Conservation (phyloP, 2,329 filamentous ascomycete species). For the Epichloe hybrida region DNA sequence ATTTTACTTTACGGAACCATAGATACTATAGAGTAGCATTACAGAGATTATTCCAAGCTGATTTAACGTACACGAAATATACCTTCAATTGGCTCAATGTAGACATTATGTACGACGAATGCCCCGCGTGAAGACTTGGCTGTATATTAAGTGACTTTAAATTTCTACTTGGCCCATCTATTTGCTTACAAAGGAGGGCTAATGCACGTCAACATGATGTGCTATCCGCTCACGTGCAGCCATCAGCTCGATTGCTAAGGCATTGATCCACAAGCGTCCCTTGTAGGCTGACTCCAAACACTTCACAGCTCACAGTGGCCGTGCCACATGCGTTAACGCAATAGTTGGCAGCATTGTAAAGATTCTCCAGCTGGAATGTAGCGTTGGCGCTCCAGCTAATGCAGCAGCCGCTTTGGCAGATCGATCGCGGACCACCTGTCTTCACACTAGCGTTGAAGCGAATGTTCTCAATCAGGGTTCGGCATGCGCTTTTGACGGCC, state of each 20-base stretch:
- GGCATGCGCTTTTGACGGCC: background rate
- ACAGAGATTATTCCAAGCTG: too few relatives aligned
- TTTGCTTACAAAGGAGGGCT: too few relatives aligned
- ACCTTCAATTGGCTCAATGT: too few relatives aligned
- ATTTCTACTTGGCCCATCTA: too few relatives aligned
- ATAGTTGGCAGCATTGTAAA: slow-evolving; percentile 1
- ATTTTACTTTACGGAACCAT: too few relatives aligned
- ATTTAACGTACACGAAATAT: too few relatives aligned
- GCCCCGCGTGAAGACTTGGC: too few relatives aligned
- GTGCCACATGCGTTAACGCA: background rate
- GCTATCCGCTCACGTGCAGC: slow-evolving; percentile 1
- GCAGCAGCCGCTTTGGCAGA: slow-evolving; percentile 4
- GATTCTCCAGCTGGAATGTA: background rate
- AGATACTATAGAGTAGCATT: too few relatives aligned
- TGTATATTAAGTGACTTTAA: too few relatives aligned
- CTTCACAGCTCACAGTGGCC: slow-evolving; percentile 1
- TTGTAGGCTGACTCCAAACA: background rate
- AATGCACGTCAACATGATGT: too few relatives aligned
- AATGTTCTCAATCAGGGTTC: background rate
- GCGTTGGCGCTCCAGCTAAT: slow-evolving; percentile 5
- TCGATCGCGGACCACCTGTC: slow-evolving; percentile 2
- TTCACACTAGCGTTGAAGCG: slow-evolving; percentile 1
- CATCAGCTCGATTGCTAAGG: slow-evolving; percentile 2
- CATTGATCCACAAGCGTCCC: slow-evolving; percentile 3
- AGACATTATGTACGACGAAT: too few relatives aligned